Conservation (phyloP, 2,329 filamentous ascomycete genomes). For the Aspergillus bombycis region DNA sequence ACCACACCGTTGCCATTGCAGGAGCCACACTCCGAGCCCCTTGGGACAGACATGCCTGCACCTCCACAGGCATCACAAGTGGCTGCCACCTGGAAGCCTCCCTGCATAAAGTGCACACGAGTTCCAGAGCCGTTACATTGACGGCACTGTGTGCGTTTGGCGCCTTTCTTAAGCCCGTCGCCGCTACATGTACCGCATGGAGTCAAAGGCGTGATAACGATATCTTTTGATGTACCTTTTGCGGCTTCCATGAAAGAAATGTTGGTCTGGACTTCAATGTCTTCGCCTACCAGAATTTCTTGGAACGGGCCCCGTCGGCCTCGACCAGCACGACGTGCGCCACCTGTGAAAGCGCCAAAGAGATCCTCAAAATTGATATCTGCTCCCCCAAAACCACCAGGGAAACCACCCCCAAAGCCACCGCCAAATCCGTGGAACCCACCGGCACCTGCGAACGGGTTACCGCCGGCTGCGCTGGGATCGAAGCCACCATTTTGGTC, state of each 20-base stretch:
- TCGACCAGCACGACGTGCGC: slow-evolving; percentile 55
- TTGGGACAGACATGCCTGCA: slow-evolving; percentile 73
- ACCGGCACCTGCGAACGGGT: slow-evolving; percentile 61
- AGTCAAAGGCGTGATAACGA: slow-evolving; percentile 79
- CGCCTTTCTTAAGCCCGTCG: slow-evolving; percentile 80
- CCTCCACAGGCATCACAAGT: slow-evolving; percentile 84
- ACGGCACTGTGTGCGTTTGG: slow-evolving; percentile 72
- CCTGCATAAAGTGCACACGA: slow-evolving; percentile 83
- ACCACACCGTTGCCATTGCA: slow-evolving; percentile 85
- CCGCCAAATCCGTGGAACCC: slow-evolving; percentile 64
- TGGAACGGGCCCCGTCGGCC: slow-evolving; percentile 71
- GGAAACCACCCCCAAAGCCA: slow-evolving; percentile 55
- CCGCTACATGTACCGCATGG: slow-evolving; percentile 83
- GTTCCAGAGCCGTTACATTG: slow-evolving; percentile 85
- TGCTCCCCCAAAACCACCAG: slow-evolving; percentile 66
- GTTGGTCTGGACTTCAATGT: slow-evolving; percentile 90
- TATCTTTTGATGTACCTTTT: slow-evolving; percentile 86
- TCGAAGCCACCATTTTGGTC: slow-evolving; percentile 75
- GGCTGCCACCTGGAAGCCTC: slow-evolving; percentile 93
- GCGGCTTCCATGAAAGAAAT: slow-evolving; percentile 97
- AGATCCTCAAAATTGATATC: slow-evolving; percentile 97
- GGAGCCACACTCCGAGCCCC: slow-evolving; percentile 76
- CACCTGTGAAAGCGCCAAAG: slow-evolving; percentile 81
- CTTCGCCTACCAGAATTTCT: slow-evolving; percentile 87
- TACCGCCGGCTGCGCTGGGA: slow-evolving; percentile 61